These are phyloP conservation scores for Sordariomycetes sp. DNA, from an alignment of 2,329 filamentous ascomycete species.

Conservation along the genomic window DNA sequence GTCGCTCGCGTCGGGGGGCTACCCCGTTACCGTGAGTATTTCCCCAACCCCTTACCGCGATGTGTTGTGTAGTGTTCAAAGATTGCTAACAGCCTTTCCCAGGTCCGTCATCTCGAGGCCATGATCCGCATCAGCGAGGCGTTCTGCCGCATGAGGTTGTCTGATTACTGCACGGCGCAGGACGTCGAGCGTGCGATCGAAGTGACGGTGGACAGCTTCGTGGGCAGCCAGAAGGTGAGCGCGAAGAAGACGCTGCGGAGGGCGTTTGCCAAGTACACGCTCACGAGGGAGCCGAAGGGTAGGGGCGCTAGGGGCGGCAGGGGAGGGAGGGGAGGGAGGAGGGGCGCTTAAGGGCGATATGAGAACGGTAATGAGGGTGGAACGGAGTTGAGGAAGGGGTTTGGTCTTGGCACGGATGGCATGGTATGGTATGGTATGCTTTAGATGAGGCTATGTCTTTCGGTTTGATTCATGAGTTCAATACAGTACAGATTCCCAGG, in stretches of 20 bases:
- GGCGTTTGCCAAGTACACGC: constrained; percentile 90
- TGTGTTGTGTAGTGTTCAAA: neutral
- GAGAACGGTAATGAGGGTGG: neutral
- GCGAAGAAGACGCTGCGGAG: constrained; percentile 92
- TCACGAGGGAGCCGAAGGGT: constrained; percentile 32
- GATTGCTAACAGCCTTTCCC: constrained; percentile 60
- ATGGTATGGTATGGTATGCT: neutral
- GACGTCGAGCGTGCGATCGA: constrained; percentile 97
- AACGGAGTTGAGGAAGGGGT: neutral
- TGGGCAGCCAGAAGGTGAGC: constrained; percentile 92
- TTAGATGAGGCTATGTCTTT: neutral
- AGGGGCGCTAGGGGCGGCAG: neutral
- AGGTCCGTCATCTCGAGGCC: constrained; percentile 86
- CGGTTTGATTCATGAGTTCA: neutral
- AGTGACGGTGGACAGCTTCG: constrained; percentile 92
- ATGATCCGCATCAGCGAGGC: constrained; percentile 97
- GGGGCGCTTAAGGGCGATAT: neutral
- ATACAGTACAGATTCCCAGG: neutral
- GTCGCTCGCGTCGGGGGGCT: constrained; percentile 85
- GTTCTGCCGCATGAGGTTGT: constrained; percentile 93
- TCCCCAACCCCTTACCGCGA: neutral
- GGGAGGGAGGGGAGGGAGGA: neutral
- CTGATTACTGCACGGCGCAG: constrained; percentile 79
- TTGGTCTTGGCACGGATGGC: neutral
- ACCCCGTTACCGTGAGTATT: constrained; percentile 83